Evolutionary conservation across 2,329 filamentous ascomycete species (phyloP).

Genomic region (Lasiodiplodia gonubiensis): DNA sequence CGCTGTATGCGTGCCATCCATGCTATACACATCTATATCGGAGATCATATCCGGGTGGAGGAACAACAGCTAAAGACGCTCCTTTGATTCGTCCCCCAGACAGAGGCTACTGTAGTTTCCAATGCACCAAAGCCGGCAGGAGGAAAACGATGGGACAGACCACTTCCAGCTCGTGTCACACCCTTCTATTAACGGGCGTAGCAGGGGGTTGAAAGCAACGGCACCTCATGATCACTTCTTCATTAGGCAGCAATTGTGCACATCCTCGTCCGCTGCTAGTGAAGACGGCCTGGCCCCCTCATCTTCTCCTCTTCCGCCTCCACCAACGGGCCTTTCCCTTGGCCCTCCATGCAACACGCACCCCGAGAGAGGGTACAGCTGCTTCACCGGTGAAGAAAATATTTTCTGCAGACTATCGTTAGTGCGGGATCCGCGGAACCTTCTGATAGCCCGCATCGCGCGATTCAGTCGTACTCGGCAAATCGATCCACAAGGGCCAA

Average conservation of each 20-base stretch:
- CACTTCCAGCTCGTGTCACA: constrained; percentile 2
- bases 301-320: not conserved
- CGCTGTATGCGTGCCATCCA: not conserved
- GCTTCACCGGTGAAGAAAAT: constrained; percentile 13
- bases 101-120: not conserved
- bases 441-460: constrained; percentile 11
- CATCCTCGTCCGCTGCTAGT: not conserved
- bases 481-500: not conserved
- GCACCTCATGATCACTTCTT: constrained; percentile 23
- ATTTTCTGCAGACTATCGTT: not conserved
- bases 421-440: constrained; percentile 2
- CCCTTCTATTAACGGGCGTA: not conserved
- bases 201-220: not conserved
- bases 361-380: not conserved
- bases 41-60: not conserved
- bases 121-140: not conserved
- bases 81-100: not conserved
- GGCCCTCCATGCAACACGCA: not conserved
- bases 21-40: constrained; percentile 9
- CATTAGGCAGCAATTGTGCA: constrained; percentile 4
- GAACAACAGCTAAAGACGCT: not conserved
- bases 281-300: constrained; percentile 6
- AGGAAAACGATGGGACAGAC: constrained; percentile 8
- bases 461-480: constrained; percentile 12
- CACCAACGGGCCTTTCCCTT: not conserved